These are phyloP conservation scores for Tardiomyces depauwii DNA, from an alignment of 1,139 yeast genomes.

Conservation along the genomic window DNA sequence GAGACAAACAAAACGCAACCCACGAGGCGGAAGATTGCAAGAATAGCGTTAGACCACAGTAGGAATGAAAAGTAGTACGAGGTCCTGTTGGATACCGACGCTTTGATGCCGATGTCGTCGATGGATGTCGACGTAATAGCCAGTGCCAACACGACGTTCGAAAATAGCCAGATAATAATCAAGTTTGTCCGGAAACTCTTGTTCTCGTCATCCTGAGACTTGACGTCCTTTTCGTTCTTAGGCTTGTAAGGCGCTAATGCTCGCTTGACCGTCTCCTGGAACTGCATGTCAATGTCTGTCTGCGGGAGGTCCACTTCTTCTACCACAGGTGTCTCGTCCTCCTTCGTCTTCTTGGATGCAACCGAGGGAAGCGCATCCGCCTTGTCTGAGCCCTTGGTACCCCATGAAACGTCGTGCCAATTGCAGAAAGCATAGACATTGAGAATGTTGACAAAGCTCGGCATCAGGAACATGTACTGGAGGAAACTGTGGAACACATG, in stretches of 20 bases:
- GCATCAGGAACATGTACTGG: conserved; percentile 82
- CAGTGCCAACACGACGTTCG: conserved; percentile 62
- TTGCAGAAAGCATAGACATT: conserved; percentile 83
- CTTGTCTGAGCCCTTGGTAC: conserved; percentile 80
- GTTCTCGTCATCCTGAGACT: conserved; percentile 42
- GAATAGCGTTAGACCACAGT: conserved; percentile 70
- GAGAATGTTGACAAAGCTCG: conserved; percentile 75
- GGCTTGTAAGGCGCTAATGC: conserved; percentile 33
- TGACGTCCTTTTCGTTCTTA: conserved; percentile 20
- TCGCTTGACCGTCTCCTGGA: conserved; percentile 29
- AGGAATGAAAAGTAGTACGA: conserved; percentile 57
- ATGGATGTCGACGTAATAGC: conserved; percentile 36
- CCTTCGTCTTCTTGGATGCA: conserved; percentile 40
- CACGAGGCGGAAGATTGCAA: conserved; percentile 62
- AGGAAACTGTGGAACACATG: conserved; percentile 76
- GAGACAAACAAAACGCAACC: conserved; percentile 57
- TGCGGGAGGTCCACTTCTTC: conserved; percentile 66
- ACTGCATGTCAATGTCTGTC: conserved; percentile 44
- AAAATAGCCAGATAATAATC: conserved; percentile 66
- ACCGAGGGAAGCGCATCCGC: conserved; percentile 51
- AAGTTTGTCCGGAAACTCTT: conserved; percentile 78
- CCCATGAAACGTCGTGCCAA: conserved; percentile 97
- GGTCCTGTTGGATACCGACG: conserved; percentile 30
- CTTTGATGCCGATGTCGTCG: conserved; percentile 22
- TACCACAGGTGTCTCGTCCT: conserved; percentile 63